These are phyloP conservation scores for Shiraia sp. DNA, from an alignment of 2,329 filamentous ascomycete species.

Conservation along the genomic window DNA sequence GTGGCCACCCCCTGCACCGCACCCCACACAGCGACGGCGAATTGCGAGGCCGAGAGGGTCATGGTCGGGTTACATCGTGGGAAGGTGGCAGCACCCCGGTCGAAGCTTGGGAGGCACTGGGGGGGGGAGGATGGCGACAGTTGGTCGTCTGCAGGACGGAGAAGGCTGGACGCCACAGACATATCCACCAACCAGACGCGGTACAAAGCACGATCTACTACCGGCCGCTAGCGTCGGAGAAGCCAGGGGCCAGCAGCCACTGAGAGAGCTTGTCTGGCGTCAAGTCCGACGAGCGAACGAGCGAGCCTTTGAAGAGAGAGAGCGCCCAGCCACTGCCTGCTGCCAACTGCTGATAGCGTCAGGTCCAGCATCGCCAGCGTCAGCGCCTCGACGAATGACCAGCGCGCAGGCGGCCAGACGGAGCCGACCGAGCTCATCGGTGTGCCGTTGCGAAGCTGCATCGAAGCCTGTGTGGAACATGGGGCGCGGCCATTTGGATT, in stretches of 20 bases:
- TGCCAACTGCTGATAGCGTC: constrained; percentile 31
- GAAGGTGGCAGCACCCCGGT: constrained; percentile 26
- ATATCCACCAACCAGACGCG: constrained; percentile 30
- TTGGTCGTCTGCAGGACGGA: constrained; percentile 39
- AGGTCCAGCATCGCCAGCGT: constrained; percentile 22
- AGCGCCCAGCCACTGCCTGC: too few species aligned
- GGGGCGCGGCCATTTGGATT: constrained; percentile 22
- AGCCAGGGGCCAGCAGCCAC: constrained; percentile 32
- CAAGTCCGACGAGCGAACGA: constrained; percentile 19
- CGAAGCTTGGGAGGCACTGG: constrained; percentile 25
- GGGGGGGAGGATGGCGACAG: constrained; percentile 35
- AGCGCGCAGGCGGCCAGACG: constrained; percentile 17
- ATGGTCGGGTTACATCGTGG: constrained; percentile 45
- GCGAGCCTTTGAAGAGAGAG: too few species aligned
- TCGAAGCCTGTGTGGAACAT: constrained; percentile 43
- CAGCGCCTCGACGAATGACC: constrained; percentile 25
- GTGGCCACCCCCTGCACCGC: constrained; percentile 39
- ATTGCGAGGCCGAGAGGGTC: constrained; percentile 32
- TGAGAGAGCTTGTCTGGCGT: constrained; percentile 24
- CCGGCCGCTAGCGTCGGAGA: constrained; percentile 41
- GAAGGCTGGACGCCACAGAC: constrained; percentile 38
- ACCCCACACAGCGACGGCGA: constrained; percentile 42
- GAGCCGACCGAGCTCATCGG: constrained; percentile 41
- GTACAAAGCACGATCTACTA: constrained; percentile 32
- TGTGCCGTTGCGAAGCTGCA: constrained; percentile 36